Base-by-base conservation (phyloP, 2,329 filamentous ascomycete species). In the Penicillium brasilianum region DNA sequence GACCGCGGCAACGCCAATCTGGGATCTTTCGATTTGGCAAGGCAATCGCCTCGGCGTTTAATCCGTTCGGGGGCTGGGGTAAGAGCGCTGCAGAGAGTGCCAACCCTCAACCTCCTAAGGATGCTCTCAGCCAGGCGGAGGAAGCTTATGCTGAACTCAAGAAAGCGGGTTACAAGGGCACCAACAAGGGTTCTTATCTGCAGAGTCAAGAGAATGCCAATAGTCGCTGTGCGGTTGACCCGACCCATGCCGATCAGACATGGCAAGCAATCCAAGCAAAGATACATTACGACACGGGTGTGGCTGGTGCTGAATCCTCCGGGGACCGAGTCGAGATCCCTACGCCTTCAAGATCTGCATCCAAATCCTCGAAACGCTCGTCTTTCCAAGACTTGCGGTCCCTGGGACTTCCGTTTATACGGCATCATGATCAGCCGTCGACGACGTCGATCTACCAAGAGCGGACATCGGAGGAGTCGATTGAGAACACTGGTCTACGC, bases 11-110 rank as follows among this genome's bases (percentile, higher is more conserved):
- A 14, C 74, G 78, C 8, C 73, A 77, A 14, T 82, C 77, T 3
- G 80, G 82, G 11, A 80, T 87, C 36, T 85, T 85, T 66, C 78
- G 81, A 6, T 86, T 87, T 65, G 84, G 85, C 37, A 85, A 82
- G 66, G 81, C 80, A 2, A 77, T 86, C 59, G 82, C 82, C 7
- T 79, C 81, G 13, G 80, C 80, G 20, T 85, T 87, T 70, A 84
- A 84, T 62, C 83, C 85, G 3, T 78, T 82, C 54, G 81, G 81
- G 13, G 72, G 81, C 13, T 83, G 81, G 80, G 75, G 78, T 7
- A 78, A 80, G 66, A 76, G 77, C 5, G 64, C 71, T 32, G 77
- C 80, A 14, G 80, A 83, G 52, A 63, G 57, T 32, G 52, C 52
- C 20, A 69, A 67, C 28, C 53, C 62, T n/a, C 44, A 74, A 56